Evolutionary conservation across 805 yeast genomes (phyloP).

Genomic region (Lipomyces spencermartinsiae): DNA sequence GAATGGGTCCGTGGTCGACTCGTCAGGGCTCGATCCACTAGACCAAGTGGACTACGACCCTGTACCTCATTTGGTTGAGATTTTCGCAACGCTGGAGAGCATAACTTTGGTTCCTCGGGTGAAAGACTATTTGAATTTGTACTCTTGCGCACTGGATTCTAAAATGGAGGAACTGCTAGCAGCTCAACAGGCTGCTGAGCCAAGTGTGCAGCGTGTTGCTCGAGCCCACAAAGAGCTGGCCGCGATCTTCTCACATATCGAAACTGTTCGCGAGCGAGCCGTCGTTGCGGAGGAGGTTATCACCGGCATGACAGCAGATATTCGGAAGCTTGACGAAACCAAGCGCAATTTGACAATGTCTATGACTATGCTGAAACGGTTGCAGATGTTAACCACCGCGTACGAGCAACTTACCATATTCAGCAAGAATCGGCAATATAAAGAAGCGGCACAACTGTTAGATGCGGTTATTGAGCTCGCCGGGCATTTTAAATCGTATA

Average conservation of each 20-base stretch:
- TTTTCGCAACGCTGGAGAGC: slow-evolving; percentile 29
- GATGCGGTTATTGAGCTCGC: slow-evolving; percentile 77
- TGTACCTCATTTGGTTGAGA: slow-evolving; percentile 25
- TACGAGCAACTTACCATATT: slow-evolving; percentile 63
- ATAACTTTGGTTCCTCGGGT: slow-evolving; percentile 8
- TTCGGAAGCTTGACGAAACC: slow-evolving; percentile 77
- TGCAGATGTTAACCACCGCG: slow-evolving; percentile 84
- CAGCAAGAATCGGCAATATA: slow-evolving; percentile 54
- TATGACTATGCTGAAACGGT: slow-evolving; percentile 83
- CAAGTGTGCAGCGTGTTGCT: slow-evolving; percentile 36
- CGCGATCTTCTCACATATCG: slow-evolving; percentile 47
- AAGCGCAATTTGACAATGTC: slow-evolving; percentile 83
- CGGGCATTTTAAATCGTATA: slow-evolving; percentile 75
- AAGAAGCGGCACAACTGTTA: slow-evolving; percentile 64
- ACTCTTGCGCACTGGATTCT: slow-evolving; percentile 17
- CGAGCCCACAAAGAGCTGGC: slow-evolving; percentile 32
- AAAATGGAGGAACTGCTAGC: slow-evolving; percentile 26
- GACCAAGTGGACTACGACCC: slow-evolving; percentile 38
- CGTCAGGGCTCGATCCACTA: slow-evolving; percentile 27
- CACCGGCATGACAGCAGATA: slow-evolving; percentile 72
- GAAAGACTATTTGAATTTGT: slow-evolving; percentile 6
- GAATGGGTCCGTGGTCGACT: neutral
- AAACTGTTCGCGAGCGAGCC: slow-evolving; percentile 57
- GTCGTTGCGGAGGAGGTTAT: slow-evolving; percentile 65
- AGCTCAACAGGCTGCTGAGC: slow-evolving; percentile 35